Conservation (phyloP, 2,329 filamentous ascomycete genomes). For the Colletotrichum zoysiae region DNA sequence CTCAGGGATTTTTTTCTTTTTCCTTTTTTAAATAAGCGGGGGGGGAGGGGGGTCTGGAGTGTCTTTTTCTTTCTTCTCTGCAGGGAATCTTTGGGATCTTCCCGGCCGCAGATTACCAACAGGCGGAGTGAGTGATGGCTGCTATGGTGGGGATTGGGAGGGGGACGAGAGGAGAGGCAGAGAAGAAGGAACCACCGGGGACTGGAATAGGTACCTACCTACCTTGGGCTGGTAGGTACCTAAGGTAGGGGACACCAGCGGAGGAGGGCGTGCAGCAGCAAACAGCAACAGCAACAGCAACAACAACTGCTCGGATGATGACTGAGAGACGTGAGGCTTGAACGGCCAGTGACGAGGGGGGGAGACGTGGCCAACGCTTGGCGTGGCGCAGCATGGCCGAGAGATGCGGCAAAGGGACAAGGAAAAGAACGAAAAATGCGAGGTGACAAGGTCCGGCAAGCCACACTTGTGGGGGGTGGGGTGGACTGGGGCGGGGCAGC, state of each 20-base stretch:
- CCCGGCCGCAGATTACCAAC: constrained; percentile 5
- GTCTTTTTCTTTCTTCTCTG: not conserved
- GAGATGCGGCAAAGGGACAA: not conserved
- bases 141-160: constrained; percentile 6
- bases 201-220: not conserved
- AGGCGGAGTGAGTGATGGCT: not conserved
- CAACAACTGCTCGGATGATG: constrained; percentile 1
- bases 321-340: constrained; percentile 31
- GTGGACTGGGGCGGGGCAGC: not conserved
- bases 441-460: constrained; percentile 24
- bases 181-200: not conserved
- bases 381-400: constrained; percentile 15
- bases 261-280: not conserved
- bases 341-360: constrained; percentile 6
- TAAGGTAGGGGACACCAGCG: not conserved
- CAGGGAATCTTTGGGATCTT: constrained; percentile 8
- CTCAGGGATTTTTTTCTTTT: constrained; percentile 11
- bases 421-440: constrained; percentile 7
- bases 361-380: constrained; percentile 27
- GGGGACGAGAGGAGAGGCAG: not conserved
- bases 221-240: no score
- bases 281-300: no score
- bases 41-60: constrained; percentile 22
- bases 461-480: constrained; percentile 32
- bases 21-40: constrained; percentile 5